Percentiles rank a stretch among this genome's conserved stretches.
These are phyloP conservation scores for Sclerospora graminicola DNA, from an alignment of 352 stramenopile species.

Conservation along the genomic window DNA sequence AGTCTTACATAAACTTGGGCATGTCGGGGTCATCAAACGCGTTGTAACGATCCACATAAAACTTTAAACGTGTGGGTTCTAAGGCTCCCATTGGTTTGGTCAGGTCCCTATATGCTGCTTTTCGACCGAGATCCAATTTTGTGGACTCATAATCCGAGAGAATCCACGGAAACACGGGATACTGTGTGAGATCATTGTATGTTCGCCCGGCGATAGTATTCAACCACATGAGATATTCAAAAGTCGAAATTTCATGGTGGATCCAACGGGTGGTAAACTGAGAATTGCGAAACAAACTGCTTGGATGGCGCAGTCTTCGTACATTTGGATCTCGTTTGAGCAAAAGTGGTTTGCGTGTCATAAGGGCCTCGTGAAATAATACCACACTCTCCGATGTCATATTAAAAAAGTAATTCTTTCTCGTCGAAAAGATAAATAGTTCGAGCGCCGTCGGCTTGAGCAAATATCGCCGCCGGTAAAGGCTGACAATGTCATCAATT, in stretches of 20 bases:
- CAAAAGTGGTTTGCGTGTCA: slow-evolving; percentile 41
- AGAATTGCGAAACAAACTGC: slow-evolving; percentile 73
- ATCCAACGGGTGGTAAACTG: slow-evolving; percentile 61
- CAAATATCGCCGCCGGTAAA: slow-evolving; percentile 72
- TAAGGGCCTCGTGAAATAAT: slow-evolving; percentile 58
- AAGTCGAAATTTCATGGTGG: slow-evolving; percentile 92
- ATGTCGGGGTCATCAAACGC: slow-evolving; percentile 82
- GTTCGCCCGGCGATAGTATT: slow-evolving; percentile 85
- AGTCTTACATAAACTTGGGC: slow-evolving; percentile 77
- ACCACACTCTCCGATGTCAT: slow-evolving; percentile 39
- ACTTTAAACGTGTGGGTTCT: slow-evolving; percentile 85
- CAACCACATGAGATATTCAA: slow-evolving; percentile 90
- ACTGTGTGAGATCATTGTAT: slow-evolving; percentile 92
- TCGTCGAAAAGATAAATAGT: slow-evolving; percentile 70
- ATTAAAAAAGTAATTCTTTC: slow-evolving; percentile 85
- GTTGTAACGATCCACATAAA: slow-evolving; percentile 92
- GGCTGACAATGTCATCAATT: slow-evolving; percentile 57
- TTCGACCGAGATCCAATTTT: slow-evolving; percentile 49
- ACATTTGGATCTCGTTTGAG: slow-evolving; percentile 65
- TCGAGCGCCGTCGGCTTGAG: slow-evolving; percentile 73
- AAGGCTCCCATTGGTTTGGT: slow-evolving; percentile 96
- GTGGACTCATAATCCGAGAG: slow-evolving; percentile 80
- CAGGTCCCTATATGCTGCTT: slow-evolving; percentile 91
- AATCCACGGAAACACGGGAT: slow-evolving; percentile 93
- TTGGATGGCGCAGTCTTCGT: slow-evolving; percentile 63